Evolutionary conservation across 2,329 filamentous ascomycete species (phyloP).

Genomic region (Botrytis galanthina): DNA sequence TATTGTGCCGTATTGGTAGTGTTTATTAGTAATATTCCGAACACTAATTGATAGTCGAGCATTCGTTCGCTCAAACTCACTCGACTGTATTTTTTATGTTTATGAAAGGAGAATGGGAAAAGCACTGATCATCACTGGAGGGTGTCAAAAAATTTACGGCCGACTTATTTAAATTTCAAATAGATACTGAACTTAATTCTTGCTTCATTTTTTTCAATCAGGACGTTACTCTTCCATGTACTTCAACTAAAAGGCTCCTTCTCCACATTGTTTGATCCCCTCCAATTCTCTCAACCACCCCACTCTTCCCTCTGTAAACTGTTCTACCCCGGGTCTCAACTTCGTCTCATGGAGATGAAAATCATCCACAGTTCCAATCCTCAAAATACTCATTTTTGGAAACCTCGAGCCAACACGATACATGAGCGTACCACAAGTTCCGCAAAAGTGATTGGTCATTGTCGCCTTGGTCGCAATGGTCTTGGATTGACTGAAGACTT

Average conservation of each 20-base stretch:
- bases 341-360: slow-evolving; percentile 55
- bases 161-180: neutral
- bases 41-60: neutral
- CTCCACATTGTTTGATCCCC: slow-evolving; percentile 38
- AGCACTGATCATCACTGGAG: neutral
- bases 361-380: slow-evolving; percentile 63
- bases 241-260: neutral
- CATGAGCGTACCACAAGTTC: slow-evolving; percentile 58
- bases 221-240: neutral
- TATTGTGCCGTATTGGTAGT: slow-evolving; percentile 31
- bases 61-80: neutral
- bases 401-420: slow-evolving; percentile 49
- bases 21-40: slow-evolving; percentile 26
- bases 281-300: slow-evolving; percentile 46
- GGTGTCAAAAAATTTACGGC: neutral
- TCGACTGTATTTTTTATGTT: neutral
- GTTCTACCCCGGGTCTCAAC: slow-evolving; percentile 53
- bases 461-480: slow-evolving; percentile 47
- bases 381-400: slow-evolving; percentile 48
- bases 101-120: no score
- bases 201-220: neutral
- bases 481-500: slow-evolving; percentile 44
- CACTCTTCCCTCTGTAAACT: slow-evolving; percentile 52
- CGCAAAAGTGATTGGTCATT: slow-evolving; percentile 64
- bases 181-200: neutral